Evolutionary conservation across 2,329 filamentous ascomycete species (phyloP).

Genomic region (Claviceps fusiformis): DNA sequence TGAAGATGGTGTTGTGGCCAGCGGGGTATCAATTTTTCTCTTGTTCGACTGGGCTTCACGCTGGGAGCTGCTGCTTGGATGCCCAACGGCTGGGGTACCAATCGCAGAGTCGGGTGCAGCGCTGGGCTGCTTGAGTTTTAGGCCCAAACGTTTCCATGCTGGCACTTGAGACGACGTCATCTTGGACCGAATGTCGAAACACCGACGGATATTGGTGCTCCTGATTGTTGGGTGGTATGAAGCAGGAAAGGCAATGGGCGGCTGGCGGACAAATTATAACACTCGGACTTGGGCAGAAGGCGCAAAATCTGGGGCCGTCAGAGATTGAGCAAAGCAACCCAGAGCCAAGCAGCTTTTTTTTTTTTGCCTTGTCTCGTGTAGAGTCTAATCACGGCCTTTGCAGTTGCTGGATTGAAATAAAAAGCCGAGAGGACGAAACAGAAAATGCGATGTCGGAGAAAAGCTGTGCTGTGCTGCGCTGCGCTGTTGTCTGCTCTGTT

Average conservation of each 20-base stretch:
- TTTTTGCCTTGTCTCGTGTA: background rate
- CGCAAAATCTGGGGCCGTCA: background rate
- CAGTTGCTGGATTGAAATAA: background rate
- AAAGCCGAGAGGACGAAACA: background rate
- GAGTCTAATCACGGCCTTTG: background rate
- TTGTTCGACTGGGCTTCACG: slow-evolving; percentile 22
- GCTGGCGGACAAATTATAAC: background rate
- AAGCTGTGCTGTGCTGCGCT: background rate
- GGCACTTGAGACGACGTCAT: slow-evolving; percentile 36
- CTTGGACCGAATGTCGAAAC: slow-evolving; percentile 9
- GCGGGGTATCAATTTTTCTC: slow-evolving; percentile 25
- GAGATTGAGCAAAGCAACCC: background rate
- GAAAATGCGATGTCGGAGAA: background rate
- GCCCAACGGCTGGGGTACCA: slow-evolving; percentile 22
- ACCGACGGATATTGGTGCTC: slow-evolving; percentile 5
- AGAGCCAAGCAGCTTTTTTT: background rate
- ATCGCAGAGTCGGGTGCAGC: slow-evolving; percentile 18
- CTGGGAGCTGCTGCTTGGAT: slow-evolving; percentile 20
- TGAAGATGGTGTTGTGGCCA: slow-evolving; percentile 15
- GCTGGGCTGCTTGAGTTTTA: slow-evolving; percentile 40
- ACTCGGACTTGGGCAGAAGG: background rate
- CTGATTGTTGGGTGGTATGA: background rate
- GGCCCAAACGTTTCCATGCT: slow-evolving; percentile 49
- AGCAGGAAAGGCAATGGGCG: background rate
- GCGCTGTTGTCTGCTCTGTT: no score